Base-by-base conservation (phyloP, 2,329 filamentous ascomycete species). In the Botrytis fragariae region DNA sequence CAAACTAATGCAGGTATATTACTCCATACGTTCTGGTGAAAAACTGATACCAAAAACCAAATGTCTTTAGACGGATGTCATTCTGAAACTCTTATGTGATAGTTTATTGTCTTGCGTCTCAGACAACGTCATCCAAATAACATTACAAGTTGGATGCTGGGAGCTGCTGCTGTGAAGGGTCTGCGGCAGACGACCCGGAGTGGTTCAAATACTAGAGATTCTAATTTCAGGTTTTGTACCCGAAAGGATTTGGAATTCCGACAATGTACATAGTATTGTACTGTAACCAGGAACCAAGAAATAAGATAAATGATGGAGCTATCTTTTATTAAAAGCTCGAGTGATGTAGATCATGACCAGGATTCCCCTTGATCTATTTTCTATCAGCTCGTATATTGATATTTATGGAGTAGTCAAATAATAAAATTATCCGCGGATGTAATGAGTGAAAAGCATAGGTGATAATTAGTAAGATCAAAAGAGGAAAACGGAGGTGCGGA, bases 211-310 rank as follows among this genome's bases (percentile, higher is more conserved):
- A 35, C 32, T 29, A 35, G 39, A 1, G 18, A 16, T 48, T 20
- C 42, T 48, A 22, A 48, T 65, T 65, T 16, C 42, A 65, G 62
- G 62, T 16, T 48, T 16, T 32, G 42, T 8, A 10, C 32, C 61
- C 62, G 37, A n/a, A 65, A 65, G 63, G 44, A 65, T 65, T 37
- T 65, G 44, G 29, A 48, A 68, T 42, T 22, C 57, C 37, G 35
- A 20, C 35, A 9, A 64, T 16, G 48, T 54, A n/a, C 48, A 44
- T 14, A 25, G 61, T 32, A 22, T 64, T 22, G 39, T 64, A 12
- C 42, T 29, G n/a, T 45, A 44, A 32, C 39, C 61, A 29, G 42
- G n/a, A 45, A 32, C 12, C 59, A 42, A 32, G 39, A 63, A 32
- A 8, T 35, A 22, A 45, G 16, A 42, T 29, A 20, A 63, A 64